Evolutionary conservation across 768 basidiomycete genomes (phyloP).

Genomic region (Termitomyces bulborhizus): DNA sequence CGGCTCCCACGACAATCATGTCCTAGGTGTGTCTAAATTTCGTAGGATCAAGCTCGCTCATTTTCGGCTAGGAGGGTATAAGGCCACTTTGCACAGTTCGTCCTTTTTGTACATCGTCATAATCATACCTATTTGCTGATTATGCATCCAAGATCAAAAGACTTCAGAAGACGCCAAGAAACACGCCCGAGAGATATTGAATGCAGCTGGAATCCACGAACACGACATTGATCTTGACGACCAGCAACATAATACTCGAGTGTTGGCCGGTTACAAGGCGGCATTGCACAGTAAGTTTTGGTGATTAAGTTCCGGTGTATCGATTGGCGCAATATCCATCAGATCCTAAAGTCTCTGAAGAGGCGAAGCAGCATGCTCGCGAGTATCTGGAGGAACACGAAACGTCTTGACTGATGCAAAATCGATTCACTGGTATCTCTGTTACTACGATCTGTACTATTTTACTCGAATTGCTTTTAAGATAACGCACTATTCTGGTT

Average conservation of each 20-base stretch:
- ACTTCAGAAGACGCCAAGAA: slow-evolving; percentile 44
- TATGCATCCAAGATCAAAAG: slow-evolving; percentile 27
- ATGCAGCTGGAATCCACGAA: slow-evolving; percentile 32
- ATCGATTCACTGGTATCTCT: too few species aligned
- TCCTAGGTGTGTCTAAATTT: slow-evolving; percentile 6
- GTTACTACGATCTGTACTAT: neutral
- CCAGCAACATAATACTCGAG: slow-evolving; percentile 38
- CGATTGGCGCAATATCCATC: neutral
- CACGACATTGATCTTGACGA: slow-evolving; percentile 18
- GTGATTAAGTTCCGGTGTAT: neutral
- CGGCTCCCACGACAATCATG: slow-evolving; percentile 7
- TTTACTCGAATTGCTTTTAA: too few species aligned
- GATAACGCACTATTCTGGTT: too few species aligned
- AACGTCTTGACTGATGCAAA: neutral
- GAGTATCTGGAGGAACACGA: slow-evolving; percentile 10
- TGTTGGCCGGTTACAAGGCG: slow-evolving; percentile 53
- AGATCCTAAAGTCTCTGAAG: slow-evolving; percentile 15
- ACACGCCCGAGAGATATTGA: slow-evolving; percentile 49
- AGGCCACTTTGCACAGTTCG: slow-evolving; percentile 41
- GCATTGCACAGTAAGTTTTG: slow-evolving; percentile 36
- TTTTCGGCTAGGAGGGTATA: slow-evolving; percentile 35
- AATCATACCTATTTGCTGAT: neutral
- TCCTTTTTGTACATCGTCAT: neutral
- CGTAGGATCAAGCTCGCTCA: neutral
- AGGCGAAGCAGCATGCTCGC: slow-evolving; percentile 12